phyloP scores from a whole-genome alignment of 2,329 filamentous ascomycete genomes.

The Penicillium sp. region DNA sequence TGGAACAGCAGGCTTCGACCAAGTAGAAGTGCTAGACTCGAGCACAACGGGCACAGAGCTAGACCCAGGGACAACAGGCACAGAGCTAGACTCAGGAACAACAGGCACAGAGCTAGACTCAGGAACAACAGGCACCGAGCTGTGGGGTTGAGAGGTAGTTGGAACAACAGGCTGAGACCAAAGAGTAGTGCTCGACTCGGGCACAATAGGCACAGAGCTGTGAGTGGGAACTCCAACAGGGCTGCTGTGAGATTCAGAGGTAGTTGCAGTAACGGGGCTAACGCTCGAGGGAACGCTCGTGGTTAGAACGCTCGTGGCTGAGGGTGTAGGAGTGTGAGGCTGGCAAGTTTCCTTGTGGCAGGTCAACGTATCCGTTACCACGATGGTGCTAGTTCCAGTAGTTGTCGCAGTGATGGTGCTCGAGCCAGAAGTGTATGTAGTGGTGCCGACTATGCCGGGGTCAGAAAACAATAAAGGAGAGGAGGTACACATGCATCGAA shows the following conservation, averaged over 20 bases:
- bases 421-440: slow-evolving; percentile 5
- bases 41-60: background rate
- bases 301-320: too few relatives aligned
- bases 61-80: background rate
- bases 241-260: background rate
- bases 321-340: slow-evolving; percentile 9
- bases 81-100: background rate
- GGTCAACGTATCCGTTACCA: slow-evolving; percentile 11
- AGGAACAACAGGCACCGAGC: background rate
- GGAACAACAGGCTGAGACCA: background rate
- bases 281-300: background rate
- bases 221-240: background rate
- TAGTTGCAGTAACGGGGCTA: background rate
- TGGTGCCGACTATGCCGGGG: background rate
- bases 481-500: background rate
- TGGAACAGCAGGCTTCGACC: background rate
- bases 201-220: too few relatives aligned
- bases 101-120: background rate
- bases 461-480: background rate
- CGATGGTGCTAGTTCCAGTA: slow-evolving; percentile 12
- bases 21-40: background rate
- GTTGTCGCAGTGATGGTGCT: slow-evolving; percentile 9
- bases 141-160: background rate
- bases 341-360: slow-evolving; percentile 10
- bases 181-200: background rate